Percentiles rank a stretch among this genome's conserved stretches.
These are phyloP conservation scores for Dictyostelium purpureum DNA, from an alignment of 78 protist species.

Conservation along the genomic window DNA sequence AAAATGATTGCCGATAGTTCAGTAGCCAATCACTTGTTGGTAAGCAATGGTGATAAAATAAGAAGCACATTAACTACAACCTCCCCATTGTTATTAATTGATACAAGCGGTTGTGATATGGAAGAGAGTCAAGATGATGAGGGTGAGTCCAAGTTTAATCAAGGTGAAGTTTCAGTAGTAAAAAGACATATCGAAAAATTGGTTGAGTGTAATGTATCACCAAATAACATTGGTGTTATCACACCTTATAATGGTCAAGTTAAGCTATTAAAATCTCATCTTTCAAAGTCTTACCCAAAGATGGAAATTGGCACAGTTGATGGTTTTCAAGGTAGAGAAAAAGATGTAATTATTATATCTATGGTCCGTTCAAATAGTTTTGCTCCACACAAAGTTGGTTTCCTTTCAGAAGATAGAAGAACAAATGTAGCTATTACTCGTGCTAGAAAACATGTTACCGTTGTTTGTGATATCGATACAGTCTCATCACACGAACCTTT, in stretches of 20 bases:
- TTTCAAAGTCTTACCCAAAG: neutral
- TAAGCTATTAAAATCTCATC: neutral
- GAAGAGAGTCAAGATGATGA: conserved; percentile 72
- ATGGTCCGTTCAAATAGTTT: conserved; percentile 71
- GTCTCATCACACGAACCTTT: conserved; percentile 67
- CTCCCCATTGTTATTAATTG: conserved; percentile 58
- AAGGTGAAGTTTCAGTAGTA: conserved; percentile 85
- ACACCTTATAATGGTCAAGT: conserved; percentile 95
- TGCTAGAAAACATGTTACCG: conserved; percentile 82
- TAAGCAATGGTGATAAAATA: neutral
- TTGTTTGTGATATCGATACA: conserved; percentile 77
- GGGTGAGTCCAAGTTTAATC: conserved; percentile 75
- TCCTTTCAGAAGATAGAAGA: conserved; percentile 69
- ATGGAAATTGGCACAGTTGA: conserved; percentile 95
- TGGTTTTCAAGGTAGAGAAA: conserved; percentile 97
- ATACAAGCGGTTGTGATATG: conserved; percentile 73
- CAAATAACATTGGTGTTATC: conserved; percentile 84
- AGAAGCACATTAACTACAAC: conserved; percentile 46
- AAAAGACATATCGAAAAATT: conserved; percentile 59
- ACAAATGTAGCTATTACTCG: conserved; percentile 94
- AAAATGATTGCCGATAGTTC: conserved; percentile 82
- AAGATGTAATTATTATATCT: conserved; percentile 91
- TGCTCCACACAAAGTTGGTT: conserved; percentile 84
- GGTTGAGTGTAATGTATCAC: conserved; percentile 48
- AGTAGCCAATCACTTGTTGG: conserved; percentile 76